A percentile compares a stretch with the other conserved stretches of the same genome.
phyloP scores from a whole-genome alignment of 2,329 filamentous ascomycete genomes.

The Ophiostoma australiae region DNA sequence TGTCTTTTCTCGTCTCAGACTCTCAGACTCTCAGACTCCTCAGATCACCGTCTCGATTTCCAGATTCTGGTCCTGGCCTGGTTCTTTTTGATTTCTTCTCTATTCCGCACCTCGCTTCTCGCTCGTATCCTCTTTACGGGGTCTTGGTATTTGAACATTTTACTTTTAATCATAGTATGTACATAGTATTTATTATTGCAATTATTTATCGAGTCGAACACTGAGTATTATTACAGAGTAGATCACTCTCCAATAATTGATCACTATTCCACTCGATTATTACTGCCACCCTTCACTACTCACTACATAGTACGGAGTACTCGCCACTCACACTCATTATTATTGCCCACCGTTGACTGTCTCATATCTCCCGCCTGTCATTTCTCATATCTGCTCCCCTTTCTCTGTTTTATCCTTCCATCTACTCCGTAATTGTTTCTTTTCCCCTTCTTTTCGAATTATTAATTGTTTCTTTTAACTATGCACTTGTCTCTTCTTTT shows the following conservation, averaged over 20 bases:
- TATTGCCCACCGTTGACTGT: background rate
- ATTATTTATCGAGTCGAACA: background rate
- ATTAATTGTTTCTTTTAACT: background rate
- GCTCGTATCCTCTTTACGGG: background rate
- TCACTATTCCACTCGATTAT: background rate
- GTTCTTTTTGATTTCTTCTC: background rate
- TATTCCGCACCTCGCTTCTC: background rate
- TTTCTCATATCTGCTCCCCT: slow-evolving; percentile 14
- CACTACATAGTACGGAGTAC: too few species aligned
- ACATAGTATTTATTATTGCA: background rate
- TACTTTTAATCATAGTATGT: background rate
- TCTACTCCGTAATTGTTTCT: background rate
- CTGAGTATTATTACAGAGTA: background rate
- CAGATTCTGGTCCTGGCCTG: background rate
- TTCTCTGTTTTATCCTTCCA: slow-evolving; percentile 15
- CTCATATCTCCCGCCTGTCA: slow-evolving; percentile 12
- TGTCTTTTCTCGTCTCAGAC: background rate
- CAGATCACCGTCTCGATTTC: background rate
- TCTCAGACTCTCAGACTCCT: background rate
- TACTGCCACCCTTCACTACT: background rate
- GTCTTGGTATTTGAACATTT: background rate
- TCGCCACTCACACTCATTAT: background rate
- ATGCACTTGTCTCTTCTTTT: background rate
- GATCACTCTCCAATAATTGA: background rate
- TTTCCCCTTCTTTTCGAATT: background rate